These are phyloP conservation scores for Yarrowia bubula DNA, from an alignment of 805 yeast species.

Conservation along the genomic window DNA sequence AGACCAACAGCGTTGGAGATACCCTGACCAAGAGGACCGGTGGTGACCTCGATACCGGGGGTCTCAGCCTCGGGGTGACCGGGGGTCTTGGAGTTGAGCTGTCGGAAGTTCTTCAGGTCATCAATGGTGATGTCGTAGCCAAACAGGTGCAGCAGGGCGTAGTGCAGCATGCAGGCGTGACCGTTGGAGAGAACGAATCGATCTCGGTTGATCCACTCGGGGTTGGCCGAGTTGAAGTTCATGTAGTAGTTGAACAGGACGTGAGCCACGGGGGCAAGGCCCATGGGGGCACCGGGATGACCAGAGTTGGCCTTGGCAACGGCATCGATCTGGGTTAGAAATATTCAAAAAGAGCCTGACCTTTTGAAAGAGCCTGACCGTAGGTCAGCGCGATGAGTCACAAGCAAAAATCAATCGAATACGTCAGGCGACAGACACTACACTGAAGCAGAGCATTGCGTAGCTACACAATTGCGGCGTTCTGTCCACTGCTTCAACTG, in stretches of 20 bases:
- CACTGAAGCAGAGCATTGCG: no score
- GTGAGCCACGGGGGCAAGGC: conserved; percentile 95
- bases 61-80: conserved; percentile 46
- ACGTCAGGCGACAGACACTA: no score
- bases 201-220: conserved; percentile 91
- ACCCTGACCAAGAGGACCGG: conserved; percentile 48
- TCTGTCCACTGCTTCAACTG: no score
- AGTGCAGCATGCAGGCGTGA: conserved; percentile 89
- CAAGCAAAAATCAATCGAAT: no score
- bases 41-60: conserved; percentile 43
- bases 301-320: conserved; percentile 90
- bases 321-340: conserved; percentile 62
- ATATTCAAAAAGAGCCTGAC: no score
- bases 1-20: conserved; percentile 44
- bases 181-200: conserved; percentile 95
- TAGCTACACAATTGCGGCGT: no score
- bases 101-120: conserved; percentile 88
- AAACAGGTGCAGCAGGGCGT: conserved; percentile 77
- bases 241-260: conserved; percentile 69
- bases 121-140: conserved; percentile 81
- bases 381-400: no score
- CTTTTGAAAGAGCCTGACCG: no score
- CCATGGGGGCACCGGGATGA: conserved; percentile 99
- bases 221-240: conserved; percentile 87
- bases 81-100: conserved; percentile 75